Evolutionary conservation across 2,329 filamentous ascomycete genomes (phyloP), one percentile per base, ranked within the genome.

Genomic region (Paraphoma chrysanthemicola): DNA sequence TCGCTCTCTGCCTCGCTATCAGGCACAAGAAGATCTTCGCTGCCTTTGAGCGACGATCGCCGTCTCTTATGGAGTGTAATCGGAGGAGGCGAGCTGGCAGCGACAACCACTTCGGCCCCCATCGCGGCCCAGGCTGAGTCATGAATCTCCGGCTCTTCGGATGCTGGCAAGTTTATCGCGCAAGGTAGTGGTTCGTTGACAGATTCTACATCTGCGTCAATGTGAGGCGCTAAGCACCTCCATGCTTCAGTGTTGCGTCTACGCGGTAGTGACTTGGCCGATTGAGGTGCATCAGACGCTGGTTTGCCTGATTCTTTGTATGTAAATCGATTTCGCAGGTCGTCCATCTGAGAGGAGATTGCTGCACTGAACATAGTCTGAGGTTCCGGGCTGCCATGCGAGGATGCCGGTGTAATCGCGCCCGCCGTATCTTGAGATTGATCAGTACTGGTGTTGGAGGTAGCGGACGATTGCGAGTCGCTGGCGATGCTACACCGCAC

Each of bases 1-100:
- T 76, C 71, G 28, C 71, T 73, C 39, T 77, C 76, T 14, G 67
- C 74, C 36, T 78, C 77, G 62, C 80, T 82, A 43, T 81, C 76
- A 0, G 79, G 80, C 0, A 82, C 72, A 12, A 82, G 63, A 16
- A 81, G 54, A 48, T 83, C 80, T 59, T 83, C 81, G 56, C 80
- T 82, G 11, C 81, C 80, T 56, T 77, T 76, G 7, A 74, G 46
- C 1, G 66, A 61, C 12, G 64, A 64, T 29, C 61, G 55, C 38
- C 64, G 56, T 29, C 66, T 59, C 14, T 63, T 66, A 6, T 54
- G 48, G 29, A 68, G 60, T 10, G 68, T 61, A 9, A 67, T 57
- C 16, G 60, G 60, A 36, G 54, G 69, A 44, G 62, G 72, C 39
- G 57, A 67, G 33, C 69, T 73, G 7, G 71, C 66, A 38, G 73